phyloP scores from a whole-genome alignment of 2,329 filamentous ascomycete species.

The Alternaria triticimaculans region DNA sequence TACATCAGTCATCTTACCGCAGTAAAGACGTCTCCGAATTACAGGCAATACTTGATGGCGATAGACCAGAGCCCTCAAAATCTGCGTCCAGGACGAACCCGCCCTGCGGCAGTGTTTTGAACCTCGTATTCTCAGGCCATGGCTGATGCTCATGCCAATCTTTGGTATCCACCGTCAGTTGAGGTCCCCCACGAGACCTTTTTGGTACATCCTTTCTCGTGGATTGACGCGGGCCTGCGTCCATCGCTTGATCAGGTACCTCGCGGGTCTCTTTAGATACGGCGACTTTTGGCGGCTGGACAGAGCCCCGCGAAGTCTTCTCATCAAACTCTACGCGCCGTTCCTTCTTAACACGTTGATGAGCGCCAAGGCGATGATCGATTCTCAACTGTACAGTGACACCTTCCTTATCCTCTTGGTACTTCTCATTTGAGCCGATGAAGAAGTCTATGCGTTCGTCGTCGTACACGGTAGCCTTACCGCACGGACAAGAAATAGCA shows the following conservation, averaged over 20 bases:
- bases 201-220: neutral
- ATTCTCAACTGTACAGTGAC: neutral
- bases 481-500: neutral
- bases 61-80: neutral
- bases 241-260: neutral
- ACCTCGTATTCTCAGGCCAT: neutral
- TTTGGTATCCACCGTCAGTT: neutral
- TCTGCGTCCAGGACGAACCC: neutral
- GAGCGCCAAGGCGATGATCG: neutral
- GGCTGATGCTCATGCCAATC: neutral
- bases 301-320: neutral
- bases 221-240: neutral
- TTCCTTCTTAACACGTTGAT: neutral
- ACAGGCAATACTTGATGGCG: neutral
- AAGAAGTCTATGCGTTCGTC: neutral
- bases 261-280: neutral
- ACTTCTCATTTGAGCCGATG: neutral
- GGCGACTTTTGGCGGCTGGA: neutral
- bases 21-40: neutral
- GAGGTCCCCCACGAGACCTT: neutral
- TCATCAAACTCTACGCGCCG: neutral
- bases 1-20: neutral
- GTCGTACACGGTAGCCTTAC: neutral
- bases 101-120: neutral
- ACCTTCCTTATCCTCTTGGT: neutral